Conservation (phyloP, 164 flowering plant genomes). For the Stephania japonica region DNA sequence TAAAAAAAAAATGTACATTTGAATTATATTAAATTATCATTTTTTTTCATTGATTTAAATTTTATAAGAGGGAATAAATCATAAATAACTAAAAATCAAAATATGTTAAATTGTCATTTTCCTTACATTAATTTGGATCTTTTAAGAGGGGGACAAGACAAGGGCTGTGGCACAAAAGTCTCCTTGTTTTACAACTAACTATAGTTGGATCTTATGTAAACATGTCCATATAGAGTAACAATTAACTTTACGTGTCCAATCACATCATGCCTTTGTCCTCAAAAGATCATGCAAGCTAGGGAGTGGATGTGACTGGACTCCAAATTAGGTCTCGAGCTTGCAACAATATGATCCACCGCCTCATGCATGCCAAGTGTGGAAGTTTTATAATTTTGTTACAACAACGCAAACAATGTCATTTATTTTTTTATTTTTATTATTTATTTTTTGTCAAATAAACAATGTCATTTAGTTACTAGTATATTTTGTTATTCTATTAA, state of each 20-base stretch:
- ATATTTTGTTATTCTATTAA: too few relatives aligned
- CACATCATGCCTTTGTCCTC: slow-evolving; percentile 2
- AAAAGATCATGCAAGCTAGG: not conserved
- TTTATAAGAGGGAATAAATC: too few relatives aligned
- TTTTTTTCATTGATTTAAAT: too few relatives aligned
- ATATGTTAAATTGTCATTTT: too few relatives aligned
- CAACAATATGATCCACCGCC: not conserved
- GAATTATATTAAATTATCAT: too few relatives aligned
- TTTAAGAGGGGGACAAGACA: not conserved
- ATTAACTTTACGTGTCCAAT: not conserved
- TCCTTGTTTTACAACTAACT: not conserved
- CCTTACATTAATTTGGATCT: slow-evolving; percentile 18
- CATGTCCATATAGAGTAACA: not conserved
- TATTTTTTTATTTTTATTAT: too few relatives aligned
- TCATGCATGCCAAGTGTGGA: not conserved
- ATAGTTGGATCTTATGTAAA: not conserved
- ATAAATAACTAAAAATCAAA: too few relatives aligned
- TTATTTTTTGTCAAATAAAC: too few relatives aligned
- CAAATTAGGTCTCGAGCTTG: not conserved
- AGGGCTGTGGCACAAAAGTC: not conserved
- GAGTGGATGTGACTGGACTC: slow-evolving; percentile 1
- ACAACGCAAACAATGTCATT: not conserved
- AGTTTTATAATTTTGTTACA: not conserved
- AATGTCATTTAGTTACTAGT: too few relatives aligned
- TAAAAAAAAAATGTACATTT: too few relatives aligned